A percentile compares a stretch with the other conserved stretches of the same genome.
phyloP scores from a whole-genome alignment of 2,329 filamentous ascomycete genomes.

The Tolypocladium amazonense region DNA sequence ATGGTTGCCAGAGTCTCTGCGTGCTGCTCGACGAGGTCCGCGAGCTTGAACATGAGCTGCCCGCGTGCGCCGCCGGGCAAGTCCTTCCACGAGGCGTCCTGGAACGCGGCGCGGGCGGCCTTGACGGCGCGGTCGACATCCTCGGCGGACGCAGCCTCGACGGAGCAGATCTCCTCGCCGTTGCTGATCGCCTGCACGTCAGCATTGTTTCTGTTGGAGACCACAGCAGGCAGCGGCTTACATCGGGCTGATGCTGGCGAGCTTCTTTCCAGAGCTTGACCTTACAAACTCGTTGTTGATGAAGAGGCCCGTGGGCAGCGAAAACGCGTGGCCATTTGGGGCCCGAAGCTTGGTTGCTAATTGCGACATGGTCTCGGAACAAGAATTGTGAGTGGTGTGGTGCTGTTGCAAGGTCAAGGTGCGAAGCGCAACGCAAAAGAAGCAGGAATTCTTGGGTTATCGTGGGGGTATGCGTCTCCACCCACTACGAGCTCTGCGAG shows the following conservation, averaged over 20 bases:
- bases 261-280: conserved; percentile 43
- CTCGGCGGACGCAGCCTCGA: conserved; percentile 17
- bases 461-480: neutral
- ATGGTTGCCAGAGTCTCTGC: conserved; percentile 34
- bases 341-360: conserved; percentile 18
- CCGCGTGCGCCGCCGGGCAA: conserved; percentile 57
- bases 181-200: conserved; percentile 9
- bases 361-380: conserved; percentile 7
- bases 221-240: conserved; percentile 6
- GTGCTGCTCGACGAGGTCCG: conserved; percentile 58
- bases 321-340: conserved; percentile 55
- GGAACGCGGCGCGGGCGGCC: conserved; percentile 55
- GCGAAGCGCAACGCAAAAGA: neutral
- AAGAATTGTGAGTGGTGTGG: neutral
- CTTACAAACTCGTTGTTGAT: conserved; percentile 68
- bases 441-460: neutral
- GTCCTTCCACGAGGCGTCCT: conserved; percentile 57
- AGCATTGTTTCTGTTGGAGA: conserved; percentile 15
- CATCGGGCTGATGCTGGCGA: conserved; percentile 49
- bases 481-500: neutral
- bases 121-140: conserved; percentile 22
- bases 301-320: conserved; percentile 59
- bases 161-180: conserved; percentile 19
- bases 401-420: neutral
- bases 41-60: conserved; percentile 58